A percentile compares a stretch with the other conserved stretches of the same genome.
phyloP scores from a whole-genome alignment of 768 basidiomycete genomes.

The Scleroderma bovista region DNA sequence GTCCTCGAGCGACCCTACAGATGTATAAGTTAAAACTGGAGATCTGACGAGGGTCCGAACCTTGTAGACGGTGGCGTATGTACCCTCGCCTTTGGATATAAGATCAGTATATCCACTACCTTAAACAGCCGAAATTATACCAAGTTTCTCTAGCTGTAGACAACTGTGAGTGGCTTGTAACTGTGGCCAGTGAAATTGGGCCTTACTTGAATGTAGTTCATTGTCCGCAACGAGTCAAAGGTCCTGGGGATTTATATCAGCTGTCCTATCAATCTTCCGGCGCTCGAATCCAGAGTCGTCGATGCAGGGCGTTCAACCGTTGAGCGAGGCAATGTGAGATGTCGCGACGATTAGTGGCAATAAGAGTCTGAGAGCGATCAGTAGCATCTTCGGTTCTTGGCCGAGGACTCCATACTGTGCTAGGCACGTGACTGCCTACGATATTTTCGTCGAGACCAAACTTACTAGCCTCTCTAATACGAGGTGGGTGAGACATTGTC shows the following conservation, averaged over 20 bases:
- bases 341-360: too few relatives aligned
- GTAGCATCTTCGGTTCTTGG: too few relatives aligned
- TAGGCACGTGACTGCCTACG: conserved; percentile 6
- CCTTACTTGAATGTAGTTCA: conserved; percentile 58
- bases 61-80: conserved; percentile 98
- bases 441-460: conserved; percentile 7
- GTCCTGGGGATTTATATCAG: not conserved
- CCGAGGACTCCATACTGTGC: not conserved
- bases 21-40: conserved; percentile 1
- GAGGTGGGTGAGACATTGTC: too few relatives aligned
- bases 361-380: too few relatives aligned
- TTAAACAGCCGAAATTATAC: conserved; percentile 24
- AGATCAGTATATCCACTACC: conserved; percentile 3
- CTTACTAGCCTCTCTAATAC: too few relatives aligned
- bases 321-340: too few relatives aligned
- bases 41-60: conserved; percentile 33
- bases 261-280: too few relatives aligned
- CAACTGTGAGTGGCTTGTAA: conserved; percentile 4
- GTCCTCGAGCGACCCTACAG: conserved; percentile 85
- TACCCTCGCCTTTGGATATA: conserved; percentile 65
- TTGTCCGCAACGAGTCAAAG: conserved; percentile 13
- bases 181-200: not conserved
- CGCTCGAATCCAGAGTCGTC: too few relatives aligned
- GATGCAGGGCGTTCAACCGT: too few relatives aligned
- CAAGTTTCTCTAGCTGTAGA: conserved; percentile 84